These are phyloP conservation scores for Xerocomellus chrysenteron DNA, from an alignment of 768 basidiomycete genomes.

Conservation along the genomic window DNA sequence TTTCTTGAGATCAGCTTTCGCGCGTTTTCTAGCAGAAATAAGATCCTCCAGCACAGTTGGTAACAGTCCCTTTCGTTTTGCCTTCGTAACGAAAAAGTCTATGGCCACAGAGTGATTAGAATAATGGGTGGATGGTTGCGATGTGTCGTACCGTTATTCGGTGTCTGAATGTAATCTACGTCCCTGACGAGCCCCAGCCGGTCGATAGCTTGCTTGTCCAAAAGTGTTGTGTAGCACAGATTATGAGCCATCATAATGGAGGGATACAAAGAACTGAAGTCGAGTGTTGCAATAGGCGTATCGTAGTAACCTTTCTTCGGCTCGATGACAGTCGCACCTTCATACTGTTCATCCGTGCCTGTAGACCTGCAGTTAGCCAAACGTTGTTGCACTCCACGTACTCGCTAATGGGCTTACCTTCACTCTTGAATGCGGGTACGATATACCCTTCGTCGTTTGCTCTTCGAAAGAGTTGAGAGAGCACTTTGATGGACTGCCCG, in stretches of 20 bases:
- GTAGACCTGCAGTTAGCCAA: neutral
- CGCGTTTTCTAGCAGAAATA: slow-evolving; percentile 89
- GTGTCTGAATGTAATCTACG: slow-evolving; percentile 90
- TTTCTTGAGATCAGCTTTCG: slow-evolving; percentile 93
- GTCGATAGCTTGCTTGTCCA: slow-evolving; percentile 78
- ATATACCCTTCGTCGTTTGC: slow-evolving; percentile 91
- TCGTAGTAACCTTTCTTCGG: slow-evolving; percentile 96
- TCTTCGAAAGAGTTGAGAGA: slow-evolving; percentile 92
- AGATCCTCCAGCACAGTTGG: slow-evolving; percentile 93
- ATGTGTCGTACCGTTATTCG: slow-evolving; percentile 76
- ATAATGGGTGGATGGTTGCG: neutral
- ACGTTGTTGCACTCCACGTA: neutral
- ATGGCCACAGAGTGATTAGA: neutral
- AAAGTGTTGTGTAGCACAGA: slow-evolving; percentile 94
- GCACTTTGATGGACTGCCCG: slow-evolving; percentile 98
- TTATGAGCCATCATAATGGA: slow-evolving; percentile 99
- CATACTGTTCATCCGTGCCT: slow-evolving; percentile 96
- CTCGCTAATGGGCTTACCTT: slow-evolving; percentile 50
- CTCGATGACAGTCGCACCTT: slow-evolving; percentile 98
- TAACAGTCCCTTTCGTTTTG: slow-evolving; percentile 80
- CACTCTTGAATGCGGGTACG: slow-evolving; percentile 79
- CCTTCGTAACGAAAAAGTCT: slow-evolving; percentile 84
- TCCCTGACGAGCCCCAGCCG: slow-evolving; percentile 77
- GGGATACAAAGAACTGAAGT: slow-evolving; percentile 98
- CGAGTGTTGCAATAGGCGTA: slow-evolving; percentile 93